Conservation (phyloP, 208 protist genomes). For the Wallacemonas rigidus region DNA sequence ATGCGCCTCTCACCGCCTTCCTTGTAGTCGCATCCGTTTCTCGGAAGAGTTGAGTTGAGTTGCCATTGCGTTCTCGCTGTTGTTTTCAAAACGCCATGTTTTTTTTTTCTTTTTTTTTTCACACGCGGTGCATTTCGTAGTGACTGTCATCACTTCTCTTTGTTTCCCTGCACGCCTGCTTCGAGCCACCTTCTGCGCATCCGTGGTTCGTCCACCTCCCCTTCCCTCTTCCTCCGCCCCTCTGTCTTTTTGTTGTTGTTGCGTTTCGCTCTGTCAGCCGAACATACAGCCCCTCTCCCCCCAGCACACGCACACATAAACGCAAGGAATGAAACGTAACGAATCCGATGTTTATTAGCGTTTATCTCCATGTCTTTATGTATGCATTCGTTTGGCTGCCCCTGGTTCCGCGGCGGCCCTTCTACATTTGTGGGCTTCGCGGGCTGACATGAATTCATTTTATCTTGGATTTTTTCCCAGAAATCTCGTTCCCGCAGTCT, state of each 20-base stretch:
- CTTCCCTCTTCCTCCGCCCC: too few relatives aligned
- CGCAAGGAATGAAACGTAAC: too few relatives aligned
- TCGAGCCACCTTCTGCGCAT: too few relatives aligned
- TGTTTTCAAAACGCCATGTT: neutral
- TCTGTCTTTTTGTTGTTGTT: too few relatives aligned
- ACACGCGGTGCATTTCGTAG: neutral
- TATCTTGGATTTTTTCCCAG: neutral
- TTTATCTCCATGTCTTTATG: too few relatives aligned
- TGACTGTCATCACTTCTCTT: slow-evolving; percentile 1
- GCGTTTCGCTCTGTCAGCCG: too few relatives aligned
- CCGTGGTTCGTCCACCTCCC: too few relatives aligned
- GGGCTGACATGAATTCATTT: neutral
- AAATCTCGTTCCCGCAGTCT: neutral
- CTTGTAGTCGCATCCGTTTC: slow-evolving; percentile 15
- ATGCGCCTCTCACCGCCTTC: slow-evolving; percentile 55
- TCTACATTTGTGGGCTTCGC: neutral
- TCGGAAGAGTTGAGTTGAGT: neutral
- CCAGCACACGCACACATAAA: too few relatives aligned
- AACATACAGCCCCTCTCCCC: too few relatives aligned
- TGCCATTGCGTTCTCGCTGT: slow-evolving; percentile 11
- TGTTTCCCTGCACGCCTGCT: neutral
- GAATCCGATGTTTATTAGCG: too few relatives aligned
- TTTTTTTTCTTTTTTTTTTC: slow-evolving; percentile 15
- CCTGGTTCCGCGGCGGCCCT: neutral
- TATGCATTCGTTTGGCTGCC: too few relatives aligned